phyloP scores from a whole-genome alignment of 208 protist species.

The Crithidia expoeki region DNA sequence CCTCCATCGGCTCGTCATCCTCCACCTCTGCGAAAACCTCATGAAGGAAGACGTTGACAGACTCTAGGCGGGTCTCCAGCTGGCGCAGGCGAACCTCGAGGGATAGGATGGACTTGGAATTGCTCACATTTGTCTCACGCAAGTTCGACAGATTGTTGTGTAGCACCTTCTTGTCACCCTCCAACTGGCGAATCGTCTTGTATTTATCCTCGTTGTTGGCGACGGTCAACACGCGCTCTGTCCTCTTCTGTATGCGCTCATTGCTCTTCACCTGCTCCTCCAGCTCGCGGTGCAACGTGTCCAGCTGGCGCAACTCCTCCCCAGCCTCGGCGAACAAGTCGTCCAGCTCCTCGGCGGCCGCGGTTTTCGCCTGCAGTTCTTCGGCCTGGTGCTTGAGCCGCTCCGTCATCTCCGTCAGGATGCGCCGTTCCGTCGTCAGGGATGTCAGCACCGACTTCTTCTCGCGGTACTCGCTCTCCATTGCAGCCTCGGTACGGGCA shows the following conservation, averaged over 20 bases:
- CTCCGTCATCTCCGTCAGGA: slow-evolving; percentile 42
- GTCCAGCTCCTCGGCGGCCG: slow-evolving; percentile 45
- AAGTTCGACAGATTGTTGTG: slow-evolving; percentile 74
- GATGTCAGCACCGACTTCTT: slow-evolving; percentile 31
- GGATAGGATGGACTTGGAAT: slow-evolving; percentile 80
- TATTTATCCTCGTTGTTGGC: slow-evolving; percentile 50
- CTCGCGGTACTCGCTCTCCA: slow-evolving; percentile 61
- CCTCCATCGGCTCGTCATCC: slow-evolving; percentile 63
- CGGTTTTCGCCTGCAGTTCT: slow-evolving; percentile 42
- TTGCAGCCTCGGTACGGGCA: slow-evolving; percentile 17
- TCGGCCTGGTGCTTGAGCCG: slow-evolving; percentile 59
- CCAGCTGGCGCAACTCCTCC: slow-evolving; percentile 48
- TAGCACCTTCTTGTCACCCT: slow-evolving; percentile 78
- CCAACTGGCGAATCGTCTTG: slow-evolving; percentile 71
- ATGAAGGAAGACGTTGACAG: slow-evolving; percentile 75
- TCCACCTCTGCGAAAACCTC: slow-evolving; percentile 78
- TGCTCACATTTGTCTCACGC: slow-evolving; percentile 66
- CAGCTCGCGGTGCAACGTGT: slow-evolving; percentile 40
- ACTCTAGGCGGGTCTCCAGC: slow-evolving; percentile 74
- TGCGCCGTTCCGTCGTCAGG: slow-evolving; percentile 40
- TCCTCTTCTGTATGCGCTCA: slow-evolving; percentile 83
- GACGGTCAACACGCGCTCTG: slow-evolving; percentile 68
- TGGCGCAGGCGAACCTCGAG: slow-evolving; percentile 77
- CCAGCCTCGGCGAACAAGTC: slow-evolving; percentile 60
- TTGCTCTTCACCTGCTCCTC: slow-evolving; percentile 64